Base-by-base conservation (phyloP, 179 eudicot genomes). In the Camellia oleifera region DNA sequence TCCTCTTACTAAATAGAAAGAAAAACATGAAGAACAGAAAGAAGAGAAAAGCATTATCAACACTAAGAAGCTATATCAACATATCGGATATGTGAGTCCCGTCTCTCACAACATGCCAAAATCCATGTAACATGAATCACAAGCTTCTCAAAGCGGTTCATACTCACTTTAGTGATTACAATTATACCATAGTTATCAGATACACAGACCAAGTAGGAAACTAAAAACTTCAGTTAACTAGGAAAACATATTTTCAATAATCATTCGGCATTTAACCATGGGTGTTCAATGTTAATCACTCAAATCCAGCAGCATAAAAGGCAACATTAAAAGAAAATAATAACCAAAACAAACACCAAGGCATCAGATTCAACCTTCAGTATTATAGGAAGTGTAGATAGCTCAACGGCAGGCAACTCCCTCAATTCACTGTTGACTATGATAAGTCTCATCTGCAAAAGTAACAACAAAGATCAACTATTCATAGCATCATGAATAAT, bases 331-430 rank as follows among this genome's bases (percentile, higher is more conserved):
- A 54, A 58, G 15, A 57, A n/a, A 62, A 52, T 42, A 20, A 26
- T 50, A 60, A 26, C 7, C 5, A 42, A 53, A 54, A 23, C 14
- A 4, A 52, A 4, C 32, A 60, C 13, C 15, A 64, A 76, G 52
- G 70, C 58, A 44, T 74, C 62, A 79, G 78, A 61, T 66, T 44
- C 78, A 72, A 96, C 99, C 99, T 96, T 96, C 77, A 91, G 87
- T 82, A 96, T 87, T 79, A 92, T 84, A 58, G 97, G 97, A 23
- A 96, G 92, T 42, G 97, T 88, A 57, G 98, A 91, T 6, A 97
- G 86, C 88, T 97, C 97, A 83, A 97, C 94, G 5, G 92, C 88
- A 83, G 99, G 99, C 81, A 97, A 88, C 88, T 97, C 98, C 87
- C 91, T 87, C 76, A 96, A 67, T 81, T 91, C 98, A 88, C 87